Evolutionary conservation across 148 eudicot genomes (phyloP), one percentile per base, ranked within the genome.

Genomic region (Suaeda aralocaspica): DNA sequence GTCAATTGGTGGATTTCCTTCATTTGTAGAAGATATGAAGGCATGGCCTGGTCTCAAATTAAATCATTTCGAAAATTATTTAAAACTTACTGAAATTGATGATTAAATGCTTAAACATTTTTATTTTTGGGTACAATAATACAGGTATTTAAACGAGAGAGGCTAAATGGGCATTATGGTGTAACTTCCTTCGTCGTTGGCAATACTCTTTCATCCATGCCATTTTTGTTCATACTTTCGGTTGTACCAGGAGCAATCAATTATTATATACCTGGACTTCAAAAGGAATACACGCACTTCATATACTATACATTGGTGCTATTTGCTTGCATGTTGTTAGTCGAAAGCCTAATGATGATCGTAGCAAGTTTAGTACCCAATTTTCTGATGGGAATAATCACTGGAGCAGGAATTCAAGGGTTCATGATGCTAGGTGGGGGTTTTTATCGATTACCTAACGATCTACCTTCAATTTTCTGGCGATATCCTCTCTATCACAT

Each of bases 1-100:
- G 96, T 65, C 96, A 2, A 85, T 90, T 18, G 89, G 96, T 39
- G 96, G 92, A 28, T 90, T 90, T 64, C 92, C 92, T 62, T 90
- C 96, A 5, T 89, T 87, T 71, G 91, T 85, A 15, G 91, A 89
- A 67, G 95, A 87, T n/a, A 79, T 89, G 82, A 89, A 63, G 67
- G 50, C 41, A 63, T 2, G 16, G 28, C 53, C 30, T 56, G n/a
- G n/a, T n/a, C n/a, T n/a, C n/a, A n/a, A n/a, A n/a, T n/a, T n/a
- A n/a, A n/a, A n/a, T n/a, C n/a, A n/a, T n/a, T n/a, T n/a, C n/a
- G n/a, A n/a, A n/a, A n/a, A n/a, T n/a, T n/a, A n/a, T n/a, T n/a
- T n/a, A n/a, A n/a, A n/a, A n/a, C n/a, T n/a, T n/a, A n/a, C n/a
- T n/a, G n/a, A n/a, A n/a, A n/a, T n/a, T n/a, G n/a, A n/a, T n/a